Base-by-base conservation (phyloP, 805 yeast species). In the Metschnikowia orientalis region DNA sequence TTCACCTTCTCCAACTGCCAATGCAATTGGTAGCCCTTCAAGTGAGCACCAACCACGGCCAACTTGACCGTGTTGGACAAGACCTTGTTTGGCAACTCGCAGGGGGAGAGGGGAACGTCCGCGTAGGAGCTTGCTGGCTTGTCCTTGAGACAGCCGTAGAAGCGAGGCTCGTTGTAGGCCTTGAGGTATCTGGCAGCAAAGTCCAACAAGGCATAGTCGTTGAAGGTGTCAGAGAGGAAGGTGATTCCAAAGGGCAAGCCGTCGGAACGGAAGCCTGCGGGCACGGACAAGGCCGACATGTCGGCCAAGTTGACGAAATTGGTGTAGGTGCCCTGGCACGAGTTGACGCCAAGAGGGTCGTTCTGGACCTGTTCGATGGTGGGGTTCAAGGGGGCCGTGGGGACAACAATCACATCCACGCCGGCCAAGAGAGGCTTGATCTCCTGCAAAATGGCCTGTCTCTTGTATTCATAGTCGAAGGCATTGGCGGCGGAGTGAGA, bases 11-110 rank as follows among this genome's bases (percentile, higher is more conserved):
- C 81, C 41, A 90, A 69, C 65, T 90, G 98, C 96, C 97, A 89
- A 60, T 90, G 88, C 47, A 90, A 70, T 29, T 88, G 88, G 69
- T 87, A 74, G 1, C 95, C 96, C 35, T 77, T 68, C 45, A 92
- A 69, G 55, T 90, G 98, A 29, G 97, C 97, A 35, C 98, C 98
- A 29, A 90, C 97, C 22, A 92, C 98, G 1, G 97, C 97, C 37
- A 90, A 63, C 41, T 79, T 71, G 39, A 87, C 67, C 17, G 48
- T 43, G 40, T 45, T 36, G 2, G 31, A 35, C 35, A 45, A 30
- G 8, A 37, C 34, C 30, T 30, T 34, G 35, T 34, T 34, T 17
- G 50, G 49, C 37, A 46, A 38, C 8, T 34, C 34, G 7, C 32
- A 15, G 7, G 24, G 57, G 10, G 57, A 41, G 34, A 66, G 54